Conservation (phyloP, 1,139 yeast species). For the Saccharomyces uvarum region DNA sequence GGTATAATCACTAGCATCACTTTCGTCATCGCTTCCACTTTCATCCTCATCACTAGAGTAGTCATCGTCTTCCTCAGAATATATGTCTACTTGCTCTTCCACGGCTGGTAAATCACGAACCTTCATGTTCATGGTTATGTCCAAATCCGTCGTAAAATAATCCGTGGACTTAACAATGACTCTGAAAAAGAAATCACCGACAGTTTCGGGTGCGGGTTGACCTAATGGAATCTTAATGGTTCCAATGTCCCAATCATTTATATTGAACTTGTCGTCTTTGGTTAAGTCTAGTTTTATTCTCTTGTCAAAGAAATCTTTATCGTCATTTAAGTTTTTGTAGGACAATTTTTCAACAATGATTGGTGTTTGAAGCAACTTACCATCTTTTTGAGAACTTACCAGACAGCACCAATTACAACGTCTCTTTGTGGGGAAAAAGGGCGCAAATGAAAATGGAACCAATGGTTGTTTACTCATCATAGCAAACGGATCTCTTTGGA, state of each 20-base stretch:
- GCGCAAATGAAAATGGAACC: conserved; percentile 59
- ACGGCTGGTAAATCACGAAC: conserved; percentile 46
- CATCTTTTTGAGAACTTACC: conserved; percentile 65
- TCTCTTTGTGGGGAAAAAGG: conserved; percentile 60
- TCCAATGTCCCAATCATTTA: conserved; percentile 48
- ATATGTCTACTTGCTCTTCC: conserved; percentile 11
- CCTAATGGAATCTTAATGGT: conserved; percentile 68
- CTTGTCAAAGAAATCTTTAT: conserved; percentile 23
- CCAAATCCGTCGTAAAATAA: conserved; percentile 66
- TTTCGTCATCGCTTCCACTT: conserved; percentile 40
- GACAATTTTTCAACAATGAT: conserved; percentile 40
- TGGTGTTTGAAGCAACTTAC: conserved; percentile 67
- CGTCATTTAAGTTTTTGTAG: conserved; percentile 25
- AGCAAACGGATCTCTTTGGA: conserved; percentile 63
- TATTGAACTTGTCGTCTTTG: conserved; percentile 28
- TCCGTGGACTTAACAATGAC: conserved; percentile 55
- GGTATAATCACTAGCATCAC: conserved; percentile 38
- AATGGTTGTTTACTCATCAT: conserved; percentile 58
- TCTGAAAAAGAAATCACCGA: conserved; percentile 59
- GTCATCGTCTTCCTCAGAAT: conserved; percentile 14
- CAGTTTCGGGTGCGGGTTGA: conserved; percentile 61
- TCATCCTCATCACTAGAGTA: conserved; percentile 30
- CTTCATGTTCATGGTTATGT: conserved; percentile 54
- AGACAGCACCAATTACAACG: conserved; percentile 60
- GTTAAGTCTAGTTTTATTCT: conserved; percentile 4